Percentiles rank a stretch among this genome's conserved stretches.
Evolutionary conservation across 2,329 filamentous ascomycete genomes (phyloP).

Genomic region (Cryoendolithus antarcticus): DNA sequence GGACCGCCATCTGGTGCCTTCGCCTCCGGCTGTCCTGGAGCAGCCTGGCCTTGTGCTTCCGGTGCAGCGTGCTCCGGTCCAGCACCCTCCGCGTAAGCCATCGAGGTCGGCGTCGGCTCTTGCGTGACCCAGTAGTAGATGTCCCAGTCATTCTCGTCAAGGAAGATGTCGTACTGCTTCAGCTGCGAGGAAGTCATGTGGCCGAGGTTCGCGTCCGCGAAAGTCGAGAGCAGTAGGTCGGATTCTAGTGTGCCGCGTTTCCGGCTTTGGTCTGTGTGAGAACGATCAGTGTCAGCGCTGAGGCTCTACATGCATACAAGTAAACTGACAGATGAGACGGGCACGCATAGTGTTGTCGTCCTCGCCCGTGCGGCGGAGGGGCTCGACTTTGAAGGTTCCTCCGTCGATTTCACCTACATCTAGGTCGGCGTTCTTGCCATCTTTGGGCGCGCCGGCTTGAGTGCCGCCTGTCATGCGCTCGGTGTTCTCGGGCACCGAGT

Average conservation of each 20-base stretch:
- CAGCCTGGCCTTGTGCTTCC: constrained; percentile 32
- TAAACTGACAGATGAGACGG: constrained; percentile 56
- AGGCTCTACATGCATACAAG: constrained; percentile 2
- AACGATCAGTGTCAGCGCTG: constrained; percentile 18
- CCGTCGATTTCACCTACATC: constrained; percentile 79
- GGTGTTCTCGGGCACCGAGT: constrained; percentile 49
- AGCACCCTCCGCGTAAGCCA: constrained; percentile 43
- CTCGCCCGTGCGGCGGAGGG: constrained; percentile 73
- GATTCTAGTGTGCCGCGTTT: constrained; percentile 94
- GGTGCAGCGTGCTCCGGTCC: constrained; percentile 31
- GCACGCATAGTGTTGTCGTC: constrained; percentile 77
- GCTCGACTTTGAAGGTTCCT: constrained; percentile 76
- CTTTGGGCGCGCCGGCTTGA: constrained; percentile 37
- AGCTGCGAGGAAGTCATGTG: constrained; percentile 64
- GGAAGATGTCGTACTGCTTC: constrained; percentile 75
- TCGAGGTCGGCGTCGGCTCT: constrained; percentile 50
- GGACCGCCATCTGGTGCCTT: constrained; percentile 26
- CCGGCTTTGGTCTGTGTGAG: constrained; percentile 69
- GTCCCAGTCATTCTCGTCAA: constrained; percentile 99
- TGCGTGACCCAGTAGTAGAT: constrained; percentile 99
- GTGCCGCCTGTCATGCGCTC: constrained; percentile 54
- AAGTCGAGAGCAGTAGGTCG: constrained; percentile 91
- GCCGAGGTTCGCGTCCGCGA: constrained; percentile 67
- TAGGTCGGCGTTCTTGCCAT: constrained; percentile 50
- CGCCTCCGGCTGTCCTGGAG: constrained; percentile 10